Conservation (phyloP, 371 early-diverging fungal genomes). For the Mucor saturninus region DNA sequence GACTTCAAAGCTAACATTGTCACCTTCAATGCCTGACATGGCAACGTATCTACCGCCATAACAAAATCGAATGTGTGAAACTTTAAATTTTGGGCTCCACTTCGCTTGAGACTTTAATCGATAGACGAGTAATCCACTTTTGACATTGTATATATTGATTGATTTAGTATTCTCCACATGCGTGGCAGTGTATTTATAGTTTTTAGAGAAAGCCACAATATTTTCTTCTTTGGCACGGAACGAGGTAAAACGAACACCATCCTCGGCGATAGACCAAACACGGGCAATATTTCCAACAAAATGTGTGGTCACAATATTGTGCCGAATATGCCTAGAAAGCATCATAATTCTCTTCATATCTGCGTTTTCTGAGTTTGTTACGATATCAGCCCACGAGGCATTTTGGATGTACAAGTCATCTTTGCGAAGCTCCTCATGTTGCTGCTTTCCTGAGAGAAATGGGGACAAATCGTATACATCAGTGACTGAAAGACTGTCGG, state of each 20-base stretch:
- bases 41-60: not conserved
- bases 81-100: not conserved
- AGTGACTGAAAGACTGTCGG: not conserved
- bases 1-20: not conserved
- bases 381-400: not conserved
- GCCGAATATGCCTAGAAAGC: conserved; percentile 11
- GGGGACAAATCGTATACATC: not conserved
- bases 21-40: not conserved
- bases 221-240: not conserved
- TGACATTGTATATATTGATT: conserved; percentile 4
- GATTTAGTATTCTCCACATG: not conserved
- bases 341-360: not conserved
- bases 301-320: conserved; percentile 3
- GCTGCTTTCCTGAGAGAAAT: not conserved
- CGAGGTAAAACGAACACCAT: conserved; percentile 10
- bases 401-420: not conserved
- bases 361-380: no score
- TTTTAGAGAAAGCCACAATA: conserved; percentile 10
- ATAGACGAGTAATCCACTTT: conserved; percentile 4
- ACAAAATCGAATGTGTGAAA: not conserved
- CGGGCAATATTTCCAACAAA: not conserved
- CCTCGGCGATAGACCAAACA: conserved; percentile 13
- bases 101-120: not conserved
- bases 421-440: not conserved
- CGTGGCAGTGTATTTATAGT: conserved; percentile 9